A percentile compares a stretch with the other conserved stretches of the same genome.
Evolutionary conservation across 2,329 filamentous ascomycete species (phyloP).

Genomic region (Dactylellina cionopaga): DNA sequence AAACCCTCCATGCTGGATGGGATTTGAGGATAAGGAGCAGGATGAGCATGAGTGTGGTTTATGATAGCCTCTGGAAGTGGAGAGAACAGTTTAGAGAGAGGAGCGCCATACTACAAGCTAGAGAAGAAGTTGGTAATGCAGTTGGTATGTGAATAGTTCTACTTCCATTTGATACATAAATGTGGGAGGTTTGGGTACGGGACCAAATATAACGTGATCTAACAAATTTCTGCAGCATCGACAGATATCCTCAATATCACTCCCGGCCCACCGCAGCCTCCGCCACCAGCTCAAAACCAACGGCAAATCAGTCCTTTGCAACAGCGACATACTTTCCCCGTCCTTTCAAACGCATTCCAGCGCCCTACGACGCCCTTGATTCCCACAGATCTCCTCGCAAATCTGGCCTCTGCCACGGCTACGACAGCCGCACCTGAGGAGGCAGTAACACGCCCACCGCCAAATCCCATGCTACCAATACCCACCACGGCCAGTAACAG

Average conservation of each 20-base stretch:
- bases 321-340: constrained; percentile 43
- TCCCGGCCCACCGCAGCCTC: constrained; percentile 7
- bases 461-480: constrained; percentile 46
- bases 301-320: constrained; percentile 14
- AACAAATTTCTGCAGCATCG: constrained; percentile 15
- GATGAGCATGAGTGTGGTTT: constrained; percentile 86
- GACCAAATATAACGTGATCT: background rate
- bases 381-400: constrained; percentile 26
- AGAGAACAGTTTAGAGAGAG: constrained; percentile 72
- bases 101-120: constrained; percentile 60
- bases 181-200: too few relatives aligned
- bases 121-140: constrained; percentile 63
- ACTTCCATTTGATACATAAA: background rate
- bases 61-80: constrained; percentile 87
- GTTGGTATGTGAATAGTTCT: constrained; percentile 34
- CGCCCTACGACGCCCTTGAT: constrained; percentile 34
- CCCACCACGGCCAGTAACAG: constrained; percentile 46
- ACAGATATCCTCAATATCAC: constrained; percentile 31
- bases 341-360: constrained; percentile 49
- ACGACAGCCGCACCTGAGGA: constrained; percentile 1
- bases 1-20: constrained; percentile 63
- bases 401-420: background rate
- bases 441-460: background rate
- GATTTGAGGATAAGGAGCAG: constrained; percentile 84
- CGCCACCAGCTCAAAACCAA: background rate